phyloP scores from a whole-genome alignment of 192 early-diverging fungal genomes.

The Dispira parvispora region DNA sequence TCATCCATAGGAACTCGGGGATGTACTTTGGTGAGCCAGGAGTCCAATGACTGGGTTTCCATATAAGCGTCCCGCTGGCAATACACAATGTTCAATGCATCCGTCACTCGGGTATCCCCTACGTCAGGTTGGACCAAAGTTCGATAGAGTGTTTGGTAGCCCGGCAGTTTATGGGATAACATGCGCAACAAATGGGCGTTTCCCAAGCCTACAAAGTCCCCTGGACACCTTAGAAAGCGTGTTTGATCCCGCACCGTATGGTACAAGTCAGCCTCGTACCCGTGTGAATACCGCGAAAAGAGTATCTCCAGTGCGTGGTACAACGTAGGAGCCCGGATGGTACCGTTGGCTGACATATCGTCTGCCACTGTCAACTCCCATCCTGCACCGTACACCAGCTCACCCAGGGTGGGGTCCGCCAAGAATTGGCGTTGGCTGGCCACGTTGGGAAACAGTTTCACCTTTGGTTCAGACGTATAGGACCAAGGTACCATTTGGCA shows the following conservation, averaged over 20 bases:
- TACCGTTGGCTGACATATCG: conserved; percentile 1
- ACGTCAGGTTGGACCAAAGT: no score
- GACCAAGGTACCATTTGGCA: not conserved
- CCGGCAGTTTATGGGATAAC: no score
- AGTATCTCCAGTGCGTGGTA: not conserved
- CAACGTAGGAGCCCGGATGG: not conserved
- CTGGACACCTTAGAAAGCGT: not conserved
- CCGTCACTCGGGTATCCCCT: no score
- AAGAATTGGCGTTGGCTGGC: not conserved
- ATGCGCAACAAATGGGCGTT: no score
- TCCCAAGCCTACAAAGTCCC: no score
- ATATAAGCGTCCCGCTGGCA: no score
- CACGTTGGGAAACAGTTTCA: not conserved
- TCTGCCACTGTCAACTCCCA: not conserved
- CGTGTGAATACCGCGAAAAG: conserved; percentile 2
- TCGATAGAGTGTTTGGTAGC: no score
- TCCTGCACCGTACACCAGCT: not conserved
- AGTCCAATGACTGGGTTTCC: no score
- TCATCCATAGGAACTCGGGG: not conserved
- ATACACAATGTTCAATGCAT: no score
- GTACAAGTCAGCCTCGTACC: not conserved
- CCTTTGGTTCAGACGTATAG: not conserved
- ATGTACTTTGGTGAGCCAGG: not conserved
- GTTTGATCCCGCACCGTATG: not conserved
- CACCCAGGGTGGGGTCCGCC: not conserved